A percentile compares a stretch with the other conserved stretches of the same genome.
Evolutionary conservation across 306 rosid genomes (phyloP).

Genomic region (Prunus mira): DNA sequence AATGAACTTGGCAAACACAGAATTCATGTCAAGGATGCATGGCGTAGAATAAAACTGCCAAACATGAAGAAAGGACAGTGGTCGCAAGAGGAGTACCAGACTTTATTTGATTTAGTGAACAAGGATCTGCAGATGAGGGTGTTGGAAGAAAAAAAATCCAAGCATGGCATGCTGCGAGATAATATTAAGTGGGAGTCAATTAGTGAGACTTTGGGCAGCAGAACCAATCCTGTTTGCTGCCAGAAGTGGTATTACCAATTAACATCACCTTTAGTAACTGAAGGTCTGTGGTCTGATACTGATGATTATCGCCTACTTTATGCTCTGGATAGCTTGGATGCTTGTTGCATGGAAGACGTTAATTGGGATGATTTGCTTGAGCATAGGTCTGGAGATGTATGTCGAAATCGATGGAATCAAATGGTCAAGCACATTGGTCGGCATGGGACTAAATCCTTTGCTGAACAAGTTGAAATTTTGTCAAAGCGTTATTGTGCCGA

Average conservation of each 20-base stretch:
- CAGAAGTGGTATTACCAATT: slow-evolving; percentile 65
- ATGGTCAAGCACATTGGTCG: slow-evolving; percentile 65
- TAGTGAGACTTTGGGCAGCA: slow-evolving; percentile 42
- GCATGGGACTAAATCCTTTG: slow-evolving; percentile 48
- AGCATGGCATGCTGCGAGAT: slow-evolving; percentile 79
- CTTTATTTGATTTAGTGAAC: slow-evolving; percentile 69
- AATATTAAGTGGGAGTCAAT: slow-evolving; percentile 78
- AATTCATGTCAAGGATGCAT: slow-evolving; percentile 65
- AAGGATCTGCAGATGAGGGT: slow-evolving; percentile 59
- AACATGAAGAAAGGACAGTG: slow-evolving; percentile 42
- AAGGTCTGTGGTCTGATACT: slow-evolving; percentile 57
- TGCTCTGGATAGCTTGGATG: slow-evolving; percentile 62
- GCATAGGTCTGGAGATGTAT: slow-evolving; percentile 61
- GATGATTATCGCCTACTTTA: slow-evolving; percentile 67
- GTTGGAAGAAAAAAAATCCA: slow-evolving; percentile 40
- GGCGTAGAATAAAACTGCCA: slow-evolving; percentile 54
- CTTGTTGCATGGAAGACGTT: slow-evolving; percentile 63
- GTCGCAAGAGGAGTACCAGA: slow-evolving; percentile 74
- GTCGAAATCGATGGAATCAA: slow-evolving; percentile 79
- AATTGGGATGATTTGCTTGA: slow-evolving; percentile 80
- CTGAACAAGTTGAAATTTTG: slow-evolving; percentile 71
- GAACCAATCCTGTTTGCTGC: slow-evolving; percentile 44
- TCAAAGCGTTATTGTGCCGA: slow-evolving; percentile 54
- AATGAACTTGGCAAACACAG: slow-evolving; percentile 58
- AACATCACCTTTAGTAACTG: slow-evolving; percentile 53